Base-by-base conservation (phyloP, 2,329 filamentous ascomycete genomes). In the Endothia cerciana region DNA sequence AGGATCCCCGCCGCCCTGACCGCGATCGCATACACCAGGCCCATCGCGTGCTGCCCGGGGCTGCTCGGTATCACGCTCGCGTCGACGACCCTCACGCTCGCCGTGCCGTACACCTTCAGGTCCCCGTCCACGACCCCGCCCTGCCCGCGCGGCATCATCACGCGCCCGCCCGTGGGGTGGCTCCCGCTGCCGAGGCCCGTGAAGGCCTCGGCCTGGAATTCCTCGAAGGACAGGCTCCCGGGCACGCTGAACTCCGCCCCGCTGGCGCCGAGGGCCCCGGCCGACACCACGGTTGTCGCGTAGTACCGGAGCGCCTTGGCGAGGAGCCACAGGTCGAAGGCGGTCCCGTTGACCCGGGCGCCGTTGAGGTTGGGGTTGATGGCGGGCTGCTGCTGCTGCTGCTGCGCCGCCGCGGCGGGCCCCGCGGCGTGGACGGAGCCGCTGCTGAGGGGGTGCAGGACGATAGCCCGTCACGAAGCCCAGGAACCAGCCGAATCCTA, bases 71-170 rank as follows among this genome's bases (percentile, higher is more conserved):
- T 6, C 13, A 67, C 33, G 28, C 63, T 65, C 11, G 58, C 63
- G 41, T 67, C 65, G 15, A 62, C 65, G 2, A 67, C 36, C 11
- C 65, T 40, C 45, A 67, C 40, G 28, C 65, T 67, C 4, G 30
- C 55, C 22, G 65, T 65, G 10, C 63, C 63, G 55, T 67, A 67
- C 30, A 67, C 65, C 36, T 53, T 51, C 43, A 67, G 45, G 25
- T 65, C 45, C 59, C 41, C 58, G 25, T 59, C 60, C 38, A 67
- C 65, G 22, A 65, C 65, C 17, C 63, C 65, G 17, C 63, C 59
- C 11, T 67, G 51, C 6, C 3, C 63, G 22, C 28, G 64, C 41
- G 63, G 65, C 53, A 67, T 36, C 65, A 65, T 62, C n/a, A 55
- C 58, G 30, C 65, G 65, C 1, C 62, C 64, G 5, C 65, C 58